These are phyloP conservation scores for Pyracantha coccinea DNA, from an alignment of 331 rosid genomes.

Conservation along the genomic window DNA sequence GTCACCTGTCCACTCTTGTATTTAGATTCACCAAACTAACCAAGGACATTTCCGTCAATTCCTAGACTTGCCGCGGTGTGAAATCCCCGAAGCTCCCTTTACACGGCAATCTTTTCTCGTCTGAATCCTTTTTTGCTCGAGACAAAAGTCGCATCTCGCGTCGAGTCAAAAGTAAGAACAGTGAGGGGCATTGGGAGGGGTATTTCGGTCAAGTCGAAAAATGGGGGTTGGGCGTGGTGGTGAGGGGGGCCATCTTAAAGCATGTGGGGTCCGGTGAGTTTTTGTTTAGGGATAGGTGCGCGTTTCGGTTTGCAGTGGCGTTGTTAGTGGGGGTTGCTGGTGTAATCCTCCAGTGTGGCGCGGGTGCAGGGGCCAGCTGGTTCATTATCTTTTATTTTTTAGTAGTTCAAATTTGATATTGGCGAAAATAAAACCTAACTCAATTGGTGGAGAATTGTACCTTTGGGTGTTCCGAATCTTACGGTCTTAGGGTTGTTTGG, in stretches of 20 bases:
- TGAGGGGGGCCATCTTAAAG: conserved; percentile 20
- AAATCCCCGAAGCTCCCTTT: not conserved
- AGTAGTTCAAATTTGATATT: too few species aligned
- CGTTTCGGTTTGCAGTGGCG: conserved; percentile 22
- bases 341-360: conserved; percentile 12
- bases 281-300: conserved; percentile 10
- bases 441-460: not conserved
- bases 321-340: conserved; percentile 7
- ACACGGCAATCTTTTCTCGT: not conserved
- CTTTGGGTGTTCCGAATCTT: conserved; percentile 2
- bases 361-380: not conserved
- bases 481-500: not conserved
- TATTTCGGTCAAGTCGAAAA: conserved; percentile 13
- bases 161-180: not conserved
- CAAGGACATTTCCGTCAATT: conserved; percentile 15
- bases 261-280: conserved; percentile 11
- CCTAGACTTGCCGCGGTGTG: not conserved
- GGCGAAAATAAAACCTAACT: too few species aligned
- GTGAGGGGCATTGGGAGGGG: not conserved
- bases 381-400: not conserved
- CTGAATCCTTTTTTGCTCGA: not conserved
- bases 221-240: not conserved
- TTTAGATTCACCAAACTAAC: conserved; percentile 29
- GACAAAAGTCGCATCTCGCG: conserved; percentile 3
- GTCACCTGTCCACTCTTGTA: conserved; percentile 17